These are phyloP conservation scores for Rhizoctonia solani DNA, from an alignment of 1,284 basidiomycete genomes.

Conservation along the genomic window DNA sequence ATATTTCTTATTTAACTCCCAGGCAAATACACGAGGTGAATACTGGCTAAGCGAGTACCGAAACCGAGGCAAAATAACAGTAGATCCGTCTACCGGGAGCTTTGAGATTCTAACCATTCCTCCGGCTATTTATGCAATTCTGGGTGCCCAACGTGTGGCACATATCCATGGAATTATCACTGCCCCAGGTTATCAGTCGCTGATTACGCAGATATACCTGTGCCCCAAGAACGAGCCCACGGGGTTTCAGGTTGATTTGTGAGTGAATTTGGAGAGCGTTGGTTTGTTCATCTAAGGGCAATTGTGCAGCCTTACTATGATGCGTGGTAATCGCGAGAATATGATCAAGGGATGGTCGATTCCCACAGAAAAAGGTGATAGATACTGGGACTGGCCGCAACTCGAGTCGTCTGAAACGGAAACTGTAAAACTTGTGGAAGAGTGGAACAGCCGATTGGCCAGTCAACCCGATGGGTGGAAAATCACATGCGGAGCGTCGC, in stretches of 20 bases:
- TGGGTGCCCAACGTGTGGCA: no score
- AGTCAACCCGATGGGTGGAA: not conserved
- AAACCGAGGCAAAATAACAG: not conserved
- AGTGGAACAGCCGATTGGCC: not conserved
- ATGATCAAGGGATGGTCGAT: no score
- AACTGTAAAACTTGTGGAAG: not conserved
- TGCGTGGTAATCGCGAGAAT: no score
- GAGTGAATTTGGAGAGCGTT: not conserved
- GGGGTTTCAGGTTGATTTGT: not conserved
- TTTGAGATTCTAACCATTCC: conserved; percentile 4
- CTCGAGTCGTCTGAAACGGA: not conserved
- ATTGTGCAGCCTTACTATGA: no score
- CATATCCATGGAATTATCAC: conserved; percentile 6
- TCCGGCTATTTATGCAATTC: not conserved
- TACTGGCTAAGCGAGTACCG: not conserved
- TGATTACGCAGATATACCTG: conserved; percentile 8
- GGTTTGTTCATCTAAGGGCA: not conserved
- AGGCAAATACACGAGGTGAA: not conserved
- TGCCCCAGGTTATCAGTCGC: not conserved
- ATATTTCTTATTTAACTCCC: no score
- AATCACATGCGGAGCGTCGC: not conserved
- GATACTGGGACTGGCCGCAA: not conserved
- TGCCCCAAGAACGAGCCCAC: not conserved
- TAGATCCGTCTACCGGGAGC: not conserved
- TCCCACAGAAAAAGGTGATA: conserved; percentile 1